Evolutionary conservation across 805 yeast species (phyloP).

Genomic region (Candida nitratophila): DNA sequence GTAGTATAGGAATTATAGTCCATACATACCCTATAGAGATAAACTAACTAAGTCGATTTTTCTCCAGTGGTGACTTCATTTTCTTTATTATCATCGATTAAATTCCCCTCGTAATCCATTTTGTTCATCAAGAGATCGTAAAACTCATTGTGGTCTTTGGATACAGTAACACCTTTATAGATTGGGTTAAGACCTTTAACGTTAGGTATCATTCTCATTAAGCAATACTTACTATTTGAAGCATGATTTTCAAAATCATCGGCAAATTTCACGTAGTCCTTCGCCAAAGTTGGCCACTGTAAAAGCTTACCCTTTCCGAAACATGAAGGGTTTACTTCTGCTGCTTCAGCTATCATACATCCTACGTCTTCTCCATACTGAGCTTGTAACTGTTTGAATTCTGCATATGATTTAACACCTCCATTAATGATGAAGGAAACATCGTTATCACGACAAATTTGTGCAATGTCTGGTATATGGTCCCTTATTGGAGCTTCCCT

Average conservation of each 20-base stretch:
- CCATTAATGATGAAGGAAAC: slow-evolving; percentile 84
- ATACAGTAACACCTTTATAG: slow-evolving; percentile 48
- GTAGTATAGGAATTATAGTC: no score
- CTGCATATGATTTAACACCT: slow-evolving; percentile 48
- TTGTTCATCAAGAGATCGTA: slow-evolving; percentile 25
- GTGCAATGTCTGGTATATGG: slow-evolving; percentile 54
- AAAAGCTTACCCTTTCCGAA: slow-evolving; percentile 41
- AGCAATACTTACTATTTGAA: slow-evolving; percentile 75
- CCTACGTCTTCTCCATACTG: slow-evolving; percentile 61
- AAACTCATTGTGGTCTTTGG: slow-evolving; percentile 50
- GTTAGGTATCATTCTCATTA: slow-evolving; percentile 66
- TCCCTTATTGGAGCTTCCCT: slow-evolving; percentile 75
- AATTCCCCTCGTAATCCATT: slow-evolving; percentile 30
- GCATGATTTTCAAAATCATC: slow-evolving; percentile 50
- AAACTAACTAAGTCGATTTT: not conserved
- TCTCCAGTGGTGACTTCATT: not conserved
- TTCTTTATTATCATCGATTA: slow-evolving; percentile 3
- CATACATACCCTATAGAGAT: no score
- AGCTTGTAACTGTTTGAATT: slow-evolving; percentile 44
- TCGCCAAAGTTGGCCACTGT: slow-evolving; percentile 48
- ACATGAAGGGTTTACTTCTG: slow-evolving; percentile 80
- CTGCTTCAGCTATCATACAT: slow-evolving; percentile 89
- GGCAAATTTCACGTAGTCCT: slow-evolving; percentile 52
- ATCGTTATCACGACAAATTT: slow-evolving; percentile 50
- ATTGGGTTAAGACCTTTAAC: slow-evolving; percentile 28